Evolutionary conservation across 2,329 filamentous ascomycete genomes (phyloP), one percentile per base, ranked within the genome.

Genomic region (Botrytis pseudocinerea): DNA sequence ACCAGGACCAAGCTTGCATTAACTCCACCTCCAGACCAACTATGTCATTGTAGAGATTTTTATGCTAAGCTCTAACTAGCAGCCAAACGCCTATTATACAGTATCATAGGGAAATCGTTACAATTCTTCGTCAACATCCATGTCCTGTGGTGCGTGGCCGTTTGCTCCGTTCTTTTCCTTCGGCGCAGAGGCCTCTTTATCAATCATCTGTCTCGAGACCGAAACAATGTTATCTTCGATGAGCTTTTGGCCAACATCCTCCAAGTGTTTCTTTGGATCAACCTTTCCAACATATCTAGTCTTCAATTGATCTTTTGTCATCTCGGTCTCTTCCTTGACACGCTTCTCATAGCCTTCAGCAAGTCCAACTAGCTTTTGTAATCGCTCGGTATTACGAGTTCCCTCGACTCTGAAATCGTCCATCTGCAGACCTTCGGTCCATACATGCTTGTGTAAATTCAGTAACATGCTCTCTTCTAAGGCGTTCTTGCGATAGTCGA

Each of bases 211-310:
- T 82, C 95, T 89, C 77, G 94, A 97, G n/a, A 99, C 95, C 5
- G 94, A 93, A 20, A 99, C 96, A 77, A 99, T 99, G 84, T 99
- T 99, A 88, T 99, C 96, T 85, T 99, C 97, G 80, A 99, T 98
- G 77, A 98, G 88, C 82, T 97, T 91, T 84, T 98, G 95, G 72
- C 96, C 96, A 64, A 99, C 93, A 79, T 97, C 94, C 83, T 98
- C 95, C 81, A 99, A 88, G 83, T 99, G 97, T 87, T 99, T 99
- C 92, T 99, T 99, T 73, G 96, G 96, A 81, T 99, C 96, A 73
- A 98, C 91, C 86, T 99, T 99, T 83, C 96, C 96, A 51, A 99
- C 96, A 83, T 99, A 99, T 87, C 96, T 91, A 72, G 96, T 99
- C 90, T 98, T 98, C 76, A 99, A 88, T 83, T 99, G 96, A 61